Evolutionary conservation across 768 basidiomycete genomes (phyloP), one percentile per base, ranked within the genome.

Genomic region (Serendipita indica): DNA sequence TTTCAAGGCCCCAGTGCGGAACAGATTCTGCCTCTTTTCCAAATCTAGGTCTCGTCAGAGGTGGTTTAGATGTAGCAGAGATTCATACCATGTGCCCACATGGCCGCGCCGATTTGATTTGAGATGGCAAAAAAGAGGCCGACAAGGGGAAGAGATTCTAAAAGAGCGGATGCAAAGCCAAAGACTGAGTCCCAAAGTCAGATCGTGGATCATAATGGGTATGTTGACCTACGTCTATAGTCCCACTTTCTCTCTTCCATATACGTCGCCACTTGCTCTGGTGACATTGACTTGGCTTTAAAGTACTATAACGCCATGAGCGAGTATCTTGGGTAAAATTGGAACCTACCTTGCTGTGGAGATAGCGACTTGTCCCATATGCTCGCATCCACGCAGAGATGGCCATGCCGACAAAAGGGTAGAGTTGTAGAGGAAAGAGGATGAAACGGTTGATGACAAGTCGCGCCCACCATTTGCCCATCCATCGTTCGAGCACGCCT

Each of bases 161-260:
- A 72, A 3, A 94, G 71, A 0, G 89, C 82, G 0, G 92, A 87
- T 0, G 79, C 69, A 67, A 94, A 92, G 3, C 92, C 92, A 65
- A 96, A 96, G 0, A 77, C 89, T 90, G 57, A n/a, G 46, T 2
- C n/a, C 7, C 35, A 12, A 52, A n/a, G n/a, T 33, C n/a, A 22
- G 7, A 22, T 2, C 39, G 22, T 57, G 27, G 60, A 45, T 16
- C 12, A 56, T 22, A 56, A 14, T 25, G 49, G 32, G 37, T 39
- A 18, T 7, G 39, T 3, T 27, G 16, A 67, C 76, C 33, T 63
- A 89, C 88, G 64, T 64, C 84, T 74, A 64, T 94, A 93, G 62
- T 89, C 85, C 86, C 89, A 89, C 65, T 86, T 90, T 13, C 86
- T 79, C 67, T 94, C 92, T 65, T 90, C 86, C 60, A 93, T 77